Evolutionary conservation across 768 basidiomycete species (phyloP), one percentile per base, ranked within the genome.

Genomic region (Mycena vulgaris): DNA sequence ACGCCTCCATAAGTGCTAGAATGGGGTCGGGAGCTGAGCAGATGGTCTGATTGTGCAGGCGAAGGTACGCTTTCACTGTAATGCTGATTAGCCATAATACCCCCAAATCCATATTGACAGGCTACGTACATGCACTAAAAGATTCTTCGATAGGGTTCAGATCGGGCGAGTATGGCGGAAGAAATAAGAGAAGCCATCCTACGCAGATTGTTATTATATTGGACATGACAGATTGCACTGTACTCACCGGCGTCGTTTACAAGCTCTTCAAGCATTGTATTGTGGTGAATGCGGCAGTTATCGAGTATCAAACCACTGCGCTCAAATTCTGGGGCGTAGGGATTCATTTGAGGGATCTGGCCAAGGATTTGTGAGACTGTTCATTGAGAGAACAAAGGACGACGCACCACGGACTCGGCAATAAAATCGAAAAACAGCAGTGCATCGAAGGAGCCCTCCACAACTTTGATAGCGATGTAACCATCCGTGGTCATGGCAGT

Each of bases 71-170:
- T 27, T 58, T 58, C 25, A 58, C 56, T 58, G n/a, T 4, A 27
- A 49, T 7, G 13, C 8, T 8, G 2, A 28, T 49, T 9, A 49
- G 23, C 5, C 17, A 53, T n/a, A 6, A 16, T n/a, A n/a, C n/a
- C 13, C 5, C 10, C 6, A 28, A 25, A 28, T 1, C 17, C 5
- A 58, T n/a, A n/a, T n/a, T n/a, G 27, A 58, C 10, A 28, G 39
- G 28, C 2, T 23, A 21, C 39, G 10, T 25, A 56, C 35, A 17
- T 7, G 55, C 35, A 28, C 56, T 58, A 16, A 58, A 58, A 2
- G 39, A 40, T 42, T 58, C 56, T 14, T 58, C 56, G 9, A 58
- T 58, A 11, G 56, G 56, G 14, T 58, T 58, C 39, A 58, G 19
- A 28, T 58, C 25, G 3, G 56, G 56, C 5, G 56, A 58, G 11